phyloP scores from a whole-genome alignment of 1,284 basidiomycete species.

The Moesziomyces globuligerus region DNA sequence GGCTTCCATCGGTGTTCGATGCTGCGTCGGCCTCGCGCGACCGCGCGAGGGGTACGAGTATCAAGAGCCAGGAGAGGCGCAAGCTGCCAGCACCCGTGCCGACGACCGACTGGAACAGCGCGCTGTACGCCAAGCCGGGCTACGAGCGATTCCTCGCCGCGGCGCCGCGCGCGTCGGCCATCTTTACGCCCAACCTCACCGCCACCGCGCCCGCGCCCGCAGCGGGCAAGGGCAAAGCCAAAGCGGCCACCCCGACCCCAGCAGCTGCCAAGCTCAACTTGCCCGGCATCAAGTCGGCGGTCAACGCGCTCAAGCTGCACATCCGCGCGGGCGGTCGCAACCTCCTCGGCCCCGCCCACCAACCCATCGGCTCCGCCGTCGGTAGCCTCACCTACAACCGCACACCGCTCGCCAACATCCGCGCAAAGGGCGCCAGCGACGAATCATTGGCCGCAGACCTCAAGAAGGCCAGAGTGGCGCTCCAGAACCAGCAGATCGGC shows the following conservation, averaged over 20 bases:
- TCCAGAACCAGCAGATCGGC: conserved; percentile 37
- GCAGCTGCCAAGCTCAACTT: conserved; percentile 26
- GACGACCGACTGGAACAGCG: conserved; percentile 40
- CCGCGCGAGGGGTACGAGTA: conserved; percentile 1
- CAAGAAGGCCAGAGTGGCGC: conserved; percentile 22
- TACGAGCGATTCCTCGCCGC: conserved; percentile 24
- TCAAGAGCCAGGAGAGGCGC: conserved; percentile 8
- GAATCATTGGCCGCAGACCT: conserved; percentile 29
- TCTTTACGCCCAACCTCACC: conserved; percentile 22
- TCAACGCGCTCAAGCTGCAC: conserved; percentile 42
- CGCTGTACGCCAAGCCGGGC: conserved; percentile 29
- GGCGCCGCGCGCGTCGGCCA: conserved; percentile 17
- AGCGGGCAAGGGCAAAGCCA: conserved; percentile 28
- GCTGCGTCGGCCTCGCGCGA: conserved; percentile 6
- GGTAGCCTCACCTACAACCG: conserved; percentile 19
- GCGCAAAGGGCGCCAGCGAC: conserved; percentile 11
- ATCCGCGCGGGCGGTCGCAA: conserved; percentile 32
- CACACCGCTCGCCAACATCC: neutral
- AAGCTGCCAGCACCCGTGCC: conserved; percentile 23
- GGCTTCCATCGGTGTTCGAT: conserved; percentile 34
- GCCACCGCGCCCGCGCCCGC: conserved; percentile 16
- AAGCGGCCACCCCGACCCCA: conserved; percentile 15
- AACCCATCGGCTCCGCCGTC: conserved; percentile 21
- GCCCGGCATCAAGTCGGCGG: conserved; percentile 35
- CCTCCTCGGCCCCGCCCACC: conserved; percentile 27